Evolutionary conservation across 306 rosid species (phyloP).

Genomic region (Cicer pinnatifidum): DNA sequence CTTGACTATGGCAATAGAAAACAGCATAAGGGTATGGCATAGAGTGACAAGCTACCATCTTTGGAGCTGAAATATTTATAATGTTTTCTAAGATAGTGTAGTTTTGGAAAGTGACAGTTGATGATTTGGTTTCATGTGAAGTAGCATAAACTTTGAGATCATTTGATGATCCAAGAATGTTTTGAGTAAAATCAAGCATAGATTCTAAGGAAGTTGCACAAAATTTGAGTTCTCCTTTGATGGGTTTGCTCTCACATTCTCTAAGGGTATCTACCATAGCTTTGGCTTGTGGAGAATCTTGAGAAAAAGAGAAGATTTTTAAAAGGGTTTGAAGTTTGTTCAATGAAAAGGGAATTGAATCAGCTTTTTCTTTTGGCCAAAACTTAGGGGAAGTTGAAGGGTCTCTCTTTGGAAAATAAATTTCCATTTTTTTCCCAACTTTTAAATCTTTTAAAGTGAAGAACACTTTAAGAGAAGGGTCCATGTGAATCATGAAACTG

Average conservation of each 20-base stretch:
- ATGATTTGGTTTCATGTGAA: slow-evolving; percentile 55
- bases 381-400: slow-evolving; percentile 63
- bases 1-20: slow-evolving; percentile 69
- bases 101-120: slow-evolving; percentile 65
- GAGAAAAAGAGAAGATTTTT: slow-evolving; percentile 53
- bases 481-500: slow-evolving; percentile 39
- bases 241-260: slow-evolving; percentile 67
- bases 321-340: slow-evolving; percentile 60
- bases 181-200: slow-evolving; percentile 59
- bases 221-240: slow-evolving; percentile 68
- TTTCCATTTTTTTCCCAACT: slow-evolving; percentile 59
- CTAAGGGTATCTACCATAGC: slow-evolving; percentile 67
- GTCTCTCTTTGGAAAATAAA: slow-evolving; percentile 71
- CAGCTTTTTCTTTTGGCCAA: slow-evolving; percentile 55
- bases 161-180: slow-evolving; percentile 44
- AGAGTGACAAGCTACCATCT: slow-evolving; percentile 83
- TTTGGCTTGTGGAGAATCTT: slow-evolving; percentile 65
- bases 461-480: slow-evolving; percentile 64
- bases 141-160: slow-evolving; percentile 51
- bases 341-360: slow-evolving; percentile 66
- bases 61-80: slow-evolving; percentile 51
- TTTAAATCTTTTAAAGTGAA: slow-evolving; percentile 64
- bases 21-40: slow-evolving; percentile 83
- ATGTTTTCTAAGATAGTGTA: slow-evolving; percentile 61
- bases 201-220: slow-evolving; percentile 85